Evolutionary conservation across 106 monocot species (phyloP).

Genomic region (Dendrobium nobile): DNA sequence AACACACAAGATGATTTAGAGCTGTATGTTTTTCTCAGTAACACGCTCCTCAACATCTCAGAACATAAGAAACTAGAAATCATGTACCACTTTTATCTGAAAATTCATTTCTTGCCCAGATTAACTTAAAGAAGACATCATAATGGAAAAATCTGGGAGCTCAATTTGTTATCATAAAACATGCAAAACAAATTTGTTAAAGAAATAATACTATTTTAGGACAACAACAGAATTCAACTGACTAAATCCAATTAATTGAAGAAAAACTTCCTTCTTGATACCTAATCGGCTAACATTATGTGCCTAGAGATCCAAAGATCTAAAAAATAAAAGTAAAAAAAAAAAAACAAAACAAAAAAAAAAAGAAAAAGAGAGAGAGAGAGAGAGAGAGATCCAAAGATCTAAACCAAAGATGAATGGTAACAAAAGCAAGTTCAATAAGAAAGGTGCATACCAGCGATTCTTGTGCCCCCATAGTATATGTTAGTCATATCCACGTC

Average conservation of each 20-base stretch:
- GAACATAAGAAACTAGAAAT: too few species aligned
- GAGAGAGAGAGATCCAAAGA: neutral
- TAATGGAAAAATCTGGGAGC: too few species aligned
- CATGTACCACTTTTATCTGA: too few species aligned
- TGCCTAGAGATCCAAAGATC: neutral
- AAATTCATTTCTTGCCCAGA: too few species aligned
- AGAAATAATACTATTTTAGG: neutral
- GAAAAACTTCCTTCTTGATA: neutral
- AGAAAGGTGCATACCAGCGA: slow-evolving; percentile 47
- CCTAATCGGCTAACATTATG: neutral
- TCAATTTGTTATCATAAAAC: too few species aligned
- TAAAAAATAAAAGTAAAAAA: too few species aligned
- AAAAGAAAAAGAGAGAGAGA: too few species aligned
- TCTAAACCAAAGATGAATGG: neutral
- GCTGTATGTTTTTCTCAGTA: neutral
- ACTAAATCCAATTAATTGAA: neutral
- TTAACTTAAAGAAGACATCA: too few species aligned
- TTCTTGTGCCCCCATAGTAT: slow-evolving; percentile 89
- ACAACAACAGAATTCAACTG: neutral
- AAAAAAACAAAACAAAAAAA: too few species aligned
- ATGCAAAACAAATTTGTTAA: neutral
- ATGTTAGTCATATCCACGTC: slow-evolving; percentile 85
- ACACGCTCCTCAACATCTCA: neutral
- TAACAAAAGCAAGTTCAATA: neutral
- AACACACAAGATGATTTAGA: neutral